phyloP scores from a whole-genome alignment of 768 basidiomycete genomes.

The Phylloporus arenicola region DNA sequence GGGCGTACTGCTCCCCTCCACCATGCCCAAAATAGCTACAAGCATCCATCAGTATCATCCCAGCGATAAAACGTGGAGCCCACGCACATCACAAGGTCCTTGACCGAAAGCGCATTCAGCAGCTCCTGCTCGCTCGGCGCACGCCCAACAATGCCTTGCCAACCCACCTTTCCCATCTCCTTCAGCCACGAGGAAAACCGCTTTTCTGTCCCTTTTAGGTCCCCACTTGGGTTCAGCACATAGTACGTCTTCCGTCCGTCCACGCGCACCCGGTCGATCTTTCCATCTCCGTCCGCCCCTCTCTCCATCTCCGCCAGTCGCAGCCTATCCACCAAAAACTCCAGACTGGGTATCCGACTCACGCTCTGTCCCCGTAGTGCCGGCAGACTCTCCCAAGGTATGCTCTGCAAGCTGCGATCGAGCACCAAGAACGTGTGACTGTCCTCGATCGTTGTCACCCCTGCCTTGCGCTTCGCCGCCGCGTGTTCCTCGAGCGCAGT shows the following conservation, averaged over 20 bases:
- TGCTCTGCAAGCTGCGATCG: slow-evolving; percentile 80
- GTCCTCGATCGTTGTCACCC: slow-evolving; percentile 35
- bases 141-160: slow-evolving; percentile 77
- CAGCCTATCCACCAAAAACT: slow-evolving; percentile 84
- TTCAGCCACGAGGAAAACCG: slow-evolving; percentile 77
- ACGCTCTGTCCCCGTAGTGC: slow-evolving; percentile 77
- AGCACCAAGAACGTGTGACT: slow-evolving; percentile 83
- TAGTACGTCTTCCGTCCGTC: slow-evolving; percentile 71
- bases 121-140: slow-evolving; percentile 83
- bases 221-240: slow-evolving; percentile 89
- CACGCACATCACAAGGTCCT: slow-evolving; percentile 88
- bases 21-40: slow-evolving; percentile 94
- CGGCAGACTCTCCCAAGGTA: slow-evolving; percentile 97
- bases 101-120: slow-evolving; percentile 58
- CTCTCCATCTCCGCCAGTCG: slow-evolving; percentile 49
- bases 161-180: slow-evolving; percentile 67
- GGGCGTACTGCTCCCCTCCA: slow-evolving; percentile 90
- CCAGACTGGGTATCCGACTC: slow-evolving; percentile 86
- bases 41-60: slow-evolving; percentile 1
- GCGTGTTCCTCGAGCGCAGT: slow-evolving; percentile 68
- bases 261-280: slow-evolving; percentile 47
- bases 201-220: slow-evolving; percentile 76
- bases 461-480: slow-evolving; percentile 31
- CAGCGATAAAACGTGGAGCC: not conserved
- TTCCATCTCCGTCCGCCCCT: slow-evolving; percentile 10